These are phyloP conservation scores for Trichophyton rubrum DNA, from an alignment of 2,329 filamentous ascomycete genomes.

Conservation along the genomic window DNA sequence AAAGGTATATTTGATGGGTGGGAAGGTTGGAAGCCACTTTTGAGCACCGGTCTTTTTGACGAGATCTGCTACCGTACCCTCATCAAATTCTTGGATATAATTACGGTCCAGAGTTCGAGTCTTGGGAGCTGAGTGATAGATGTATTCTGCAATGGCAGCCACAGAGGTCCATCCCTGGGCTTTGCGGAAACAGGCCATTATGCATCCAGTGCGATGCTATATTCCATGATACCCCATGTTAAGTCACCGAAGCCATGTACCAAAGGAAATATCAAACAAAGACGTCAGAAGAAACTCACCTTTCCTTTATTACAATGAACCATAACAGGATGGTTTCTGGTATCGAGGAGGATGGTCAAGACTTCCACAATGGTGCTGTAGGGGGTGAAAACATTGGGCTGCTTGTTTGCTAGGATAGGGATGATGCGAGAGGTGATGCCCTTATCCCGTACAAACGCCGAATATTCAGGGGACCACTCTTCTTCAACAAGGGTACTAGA, in stretches of 20 bases:
- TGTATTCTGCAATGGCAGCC: constrained; percentile 60
- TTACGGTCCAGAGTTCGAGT: constrained; percentile 29
- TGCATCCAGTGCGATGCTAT: constrained; percentile 77
- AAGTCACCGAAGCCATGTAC: constrained; percentile 1
- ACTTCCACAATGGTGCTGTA: constrained; percentile 56
- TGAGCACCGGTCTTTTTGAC: constrained; percentile 14
- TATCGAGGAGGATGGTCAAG: constrained; percentile 57
- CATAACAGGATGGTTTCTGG: constrained; percentile 63
- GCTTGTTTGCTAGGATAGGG: constrained; percentile 79
- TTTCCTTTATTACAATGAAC: constrained; percentile 92
- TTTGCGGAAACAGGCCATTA: constrained; percentile 68
- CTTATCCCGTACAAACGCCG: constrained; percentile 50
- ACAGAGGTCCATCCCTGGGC: constrained; percentile 54
- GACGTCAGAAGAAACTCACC: constrained; percentile 29
- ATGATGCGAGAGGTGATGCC: constrained; percentile 63
- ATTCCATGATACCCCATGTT: not conserved
- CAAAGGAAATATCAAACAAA: not conserved
- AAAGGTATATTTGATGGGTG: not conserved
- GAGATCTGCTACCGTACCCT: constrained; percentile 14
- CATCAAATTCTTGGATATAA: constrained; percentile 20
- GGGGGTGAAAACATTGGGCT: constrained; percentile 51
- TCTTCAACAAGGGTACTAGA: constrained; percentile 51
- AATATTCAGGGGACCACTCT: constrained; percentile 40
- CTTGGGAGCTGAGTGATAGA: constrained; percentile 44
- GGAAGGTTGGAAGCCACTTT: constrained; percentile 10